Evolutionary conservation across 2,329 filamentous ascomycete species (phyloP).

Genomic region (Sphaerulina populicola): DNA sequence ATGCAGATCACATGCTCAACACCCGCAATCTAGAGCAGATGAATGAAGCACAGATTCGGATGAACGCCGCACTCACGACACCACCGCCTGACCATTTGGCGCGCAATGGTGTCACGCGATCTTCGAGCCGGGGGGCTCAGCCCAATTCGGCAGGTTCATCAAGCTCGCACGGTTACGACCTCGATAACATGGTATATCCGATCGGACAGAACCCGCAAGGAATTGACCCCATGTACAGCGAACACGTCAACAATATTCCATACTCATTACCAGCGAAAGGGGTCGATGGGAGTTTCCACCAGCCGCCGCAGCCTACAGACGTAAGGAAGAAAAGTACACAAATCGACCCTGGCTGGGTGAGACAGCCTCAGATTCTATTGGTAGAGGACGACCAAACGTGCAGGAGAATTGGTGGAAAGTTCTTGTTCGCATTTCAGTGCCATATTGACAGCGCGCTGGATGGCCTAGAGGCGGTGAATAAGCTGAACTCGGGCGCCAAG

Average conservation of each 20-base stretch:
- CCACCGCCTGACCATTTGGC: slow-evolving; percentile 46
- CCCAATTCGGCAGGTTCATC: slow-evolving; percentile 44
- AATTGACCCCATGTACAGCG: slow-evolving; percentile 88
- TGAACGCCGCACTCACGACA: slow-evolving; percentile 49
- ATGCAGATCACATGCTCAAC: slow-evolving; percentile 57
- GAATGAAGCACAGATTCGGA: slow-evolving; percentile 50
- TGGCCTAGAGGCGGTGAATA: slow-evolving; percentile 83
- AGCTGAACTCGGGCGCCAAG: slow-evolving; percentile 59
- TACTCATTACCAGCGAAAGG: slow-evolving; percentile 67
- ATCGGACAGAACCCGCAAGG: slow-evolving; percentile 74
- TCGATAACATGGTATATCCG: slow-evolving; percentile 74
- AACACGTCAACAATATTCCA: slow-evolving; percentile 89
- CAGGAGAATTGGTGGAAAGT: slow-evolving; percentile 58
- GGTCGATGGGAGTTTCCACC: slow-evolving; percentile 35
- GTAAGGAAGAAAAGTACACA: slow-evolving; percentile 53
- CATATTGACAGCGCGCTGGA: slow-evolving; percentile 63
- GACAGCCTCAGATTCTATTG: slow-evolving; percentile 70
- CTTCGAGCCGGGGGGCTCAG: slow-evolving; percentile 36
- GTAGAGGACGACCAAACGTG: slow-evolving; percentile 74
- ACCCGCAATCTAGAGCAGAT: slow-evolving; percentile 57
- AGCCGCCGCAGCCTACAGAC: slow-evolving; percentile 43
- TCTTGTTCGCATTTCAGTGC: slow-evolving; percentile 57
- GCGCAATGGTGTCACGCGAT: slow-evolving; percentile 34
- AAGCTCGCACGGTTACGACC: slow-evolving; percentile 49
- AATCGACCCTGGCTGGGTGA: slow-evolving; percentile 56